These are phyloP conservation scores for Sarocladium strictum DNA, from an alignment of 2,329 filamentous ascomycete species.

Conservation along the genomic window DNA sequence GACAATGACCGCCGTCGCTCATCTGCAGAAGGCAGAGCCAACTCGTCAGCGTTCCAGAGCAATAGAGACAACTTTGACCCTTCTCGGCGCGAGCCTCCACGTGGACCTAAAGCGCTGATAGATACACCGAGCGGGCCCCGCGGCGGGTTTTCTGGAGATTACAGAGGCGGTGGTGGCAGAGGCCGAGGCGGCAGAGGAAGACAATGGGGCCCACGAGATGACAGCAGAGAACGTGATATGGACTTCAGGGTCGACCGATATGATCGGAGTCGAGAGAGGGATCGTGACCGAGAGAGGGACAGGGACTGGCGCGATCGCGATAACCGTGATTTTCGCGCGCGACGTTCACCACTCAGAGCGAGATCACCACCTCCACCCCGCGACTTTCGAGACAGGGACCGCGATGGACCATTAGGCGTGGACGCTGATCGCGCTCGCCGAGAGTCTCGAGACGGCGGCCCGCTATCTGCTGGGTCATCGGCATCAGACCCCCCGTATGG, in stretches of 20 bases:
- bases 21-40: conserved; percentile 50
- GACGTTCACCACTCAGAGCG: conserved; percentile 55
- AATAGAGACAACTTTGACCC: conserved; percentile 54
- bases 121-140: conserved; percentile 64
- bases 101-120: conserved; percentile 73
- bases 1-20: conserved; percentile 66
- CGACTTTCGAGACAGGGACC: conserved; percentile 56
- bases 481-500: conserved; percentile 47
- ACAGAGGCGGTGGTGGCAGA: conserved; percentile 35
- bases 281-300: conserved; percentile 48
- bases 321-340: conserved; percentile 29
- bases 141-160: conserved; percentile 61
- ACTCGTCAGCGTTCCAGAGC: conserved; percentile 53
- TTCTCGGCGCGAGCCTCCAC: conserved; percentile 63
- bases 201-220: conserved; percentile 52
- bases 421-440: conserved; percentile 63
- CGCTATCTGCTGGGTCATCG: conserved; percentile 64
- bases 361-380: conserved; percentile 61
- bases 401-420: conserved; percentile 53
- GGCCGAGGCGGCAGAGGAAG: conserved; percentile 49
- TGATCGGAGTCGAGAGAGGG: conserved; percentile 53
- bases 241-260: conserved; percentile 57
- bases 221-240: conserved; percentile 54
- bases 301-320: conserved; percentile 35
- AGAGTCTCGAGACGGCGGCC: conserved; percentile 63